phyloP scores from a whole-genome alignment of 2,329 filamentous ascomycete genomes.

The Monilinia aucupariae region DNA sequence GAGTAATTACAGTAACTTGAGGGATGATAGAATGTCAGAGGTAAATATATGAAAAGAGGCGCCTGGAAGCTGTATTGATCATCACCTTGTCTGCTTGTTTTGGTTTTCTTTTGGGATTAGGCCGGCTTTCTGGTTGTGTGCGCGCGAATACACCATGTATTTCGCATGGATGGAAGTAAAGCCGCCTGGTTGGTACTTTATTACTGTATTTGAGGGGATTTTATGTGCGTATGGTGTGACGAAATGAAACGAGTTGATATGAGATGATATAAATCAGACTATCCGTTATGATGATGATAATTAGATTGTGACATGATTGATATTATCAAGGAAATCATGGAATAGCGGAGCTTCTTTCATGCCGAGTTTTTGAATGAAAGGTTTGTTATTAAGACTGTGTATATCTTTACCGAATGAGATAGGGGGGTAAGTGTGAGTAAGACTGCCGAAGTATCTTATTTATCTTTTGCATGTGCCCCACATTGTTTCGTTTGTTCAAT shows the following conservation, averaged over 20 bases:
- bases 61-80: background rate
- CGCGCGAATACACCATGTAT: background rate
- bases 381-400: too few relatives aligned
- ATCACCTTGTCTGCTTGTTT: background rate
- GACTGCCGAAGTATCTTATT: too few relatives aligned
- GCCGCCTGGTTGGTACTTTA: too few relatives aligned
- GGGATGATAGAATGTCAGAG: background rate
- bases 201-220: background rate
- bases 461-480: too few relatives aligned
- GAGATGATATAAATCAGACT: background rate
- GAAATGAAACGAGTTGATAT: background rate
- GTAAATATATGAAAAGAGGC: background rate
- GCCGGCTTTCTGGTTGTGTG: background rate
- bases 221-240: background rate
- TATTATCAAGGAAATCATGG: too few relatives aligned
- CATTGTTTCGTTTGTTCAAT: too few relatives aligned
- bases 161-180: background rate
- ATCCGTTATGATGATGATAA: background rate
- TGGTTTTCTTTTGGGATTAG: background rate
- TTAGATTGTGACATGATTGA: too few relatives aligned
- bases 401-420: too few relatives aligned
- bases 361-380: too few relatives aligned
- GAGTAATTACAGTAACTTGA: conserved; percentile 23
- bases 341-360: too few relatives aligned
- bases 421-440: too few relatives aligned